Evolutionary conservation across 352 stramenopile genomes (phyloP), one percentile per base, ranked within the genome.

Genomic region (Phytophthora uliginosa): DNA sequence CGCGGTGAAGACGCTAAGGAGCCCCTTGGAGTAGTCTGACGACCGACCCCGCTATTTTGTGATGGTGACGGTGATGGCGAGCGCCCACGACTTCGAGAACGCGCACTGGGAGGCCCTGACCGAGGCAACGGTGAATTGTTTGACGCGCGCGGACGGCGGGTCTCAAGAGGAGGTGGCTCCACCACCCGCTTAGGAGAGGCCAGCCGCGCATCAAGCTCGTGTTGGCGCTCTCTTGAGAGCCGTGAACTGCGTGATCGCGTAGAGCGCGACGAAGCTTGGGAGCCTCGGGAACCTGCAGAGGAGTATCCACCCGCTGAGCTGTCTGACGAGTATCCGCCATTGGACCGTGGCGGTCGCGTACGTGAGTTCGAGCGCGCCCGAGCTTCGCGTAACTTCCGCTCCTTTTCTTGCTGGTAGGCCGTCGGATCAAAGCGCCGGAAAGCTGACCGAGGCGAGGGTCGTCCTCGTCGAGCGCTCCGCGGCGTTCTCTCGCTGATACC

Each of bases 371-470:
- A 89, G 3, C 73, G 66, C 6, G 82, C 81, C 20, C 79, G 81
- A 33, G 69, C 66, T 47, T 77, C 69, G 7, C 77, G 82, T 54
- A 86, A 62, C 57, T 90, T 91, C 3, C 77, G 85, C 47, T 93
- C 77, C 17, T 84, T 85, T 54, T 96, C 86, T 56, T 85, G 77
- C 66, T 96, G 87, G 74, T 96, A 96, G 13, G 89, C 89, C 10
- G 89, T 96, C 8, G 87, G 89, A 52, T 96, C 87, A 62, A 96
- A 96, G 17, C 87, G 83, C 26, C 83, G 79, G 53, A 93, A 95
- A 10, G 66, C 42, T 20, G 71, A 74, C 12, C 76, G 69, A 24
- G 62, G 51, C 7, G 71, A 53, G 4, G 51, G 48, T 38, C 59
- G 52, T 38, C 61, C 48, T 2, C 71, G 52, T 70, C 73, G 63